Evolutionary conservation across 805 yeast species (phyloP), one percentile per base, ranked within the genome.

Genomic region (Nakazawaea laoshanensis): DNA sequence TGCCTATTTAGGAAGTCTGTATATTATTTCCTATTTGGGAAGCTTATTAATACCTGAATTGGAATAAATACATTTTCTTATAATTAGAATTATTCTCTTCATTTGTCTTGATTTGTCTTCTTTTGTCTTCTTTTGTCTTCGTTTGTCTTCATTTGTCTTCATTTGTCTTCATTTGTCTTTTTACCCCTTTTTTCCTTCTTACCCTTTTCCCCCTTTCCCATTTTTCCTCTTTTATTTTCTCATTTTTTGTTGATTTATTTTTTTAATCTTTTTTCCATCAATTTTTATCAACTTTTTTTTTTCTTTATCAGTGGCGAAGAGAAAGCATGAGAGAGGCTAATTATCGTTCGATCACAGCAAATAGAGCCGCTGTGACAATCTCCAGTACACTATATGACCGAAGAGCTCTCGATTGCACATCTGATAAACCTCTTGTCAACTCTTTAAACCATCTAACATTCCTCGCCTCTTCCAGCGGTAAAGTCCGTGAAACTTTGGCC

Each of bases 321-420:
- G 26, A n/a, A n/a, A 24, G 26, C 28, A 88, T 87, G 98, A 76
- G 96, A 57, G 95, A 87, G 48, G 75, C 95, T 23, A 87, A 87
- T 59, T 82, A 81, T 60, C 75, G 80, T 49, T 77, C 88, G 15
- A 72, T 86, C 31, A 57, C 77, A 32, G 70, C 77, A 35, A 92
- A 89, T 61, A 71, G 80, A 52, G 96, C 98, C 4, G 87, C 95
- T n/a, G 85, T 88, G 19, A 77, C 88, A 18, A 86, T 89, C 40
- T 80, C 95, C 6, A 74, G 95, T 18, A 77, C 89, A 14, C 71
- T 89, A 19, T 89, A 89, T 52, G 97, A 89, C 57, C 61, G 97
- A 38, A 61, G 97, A 32, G 96, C 97, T 1, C 65, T 89, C 33
- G 97, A 92, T 52, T 83, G 88, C 42, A 81, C 95, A 2, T 74